Conservation (phyloP, 2,329 filamentous ascomycete genomes). For the Talaromyces sp. region DNA sequence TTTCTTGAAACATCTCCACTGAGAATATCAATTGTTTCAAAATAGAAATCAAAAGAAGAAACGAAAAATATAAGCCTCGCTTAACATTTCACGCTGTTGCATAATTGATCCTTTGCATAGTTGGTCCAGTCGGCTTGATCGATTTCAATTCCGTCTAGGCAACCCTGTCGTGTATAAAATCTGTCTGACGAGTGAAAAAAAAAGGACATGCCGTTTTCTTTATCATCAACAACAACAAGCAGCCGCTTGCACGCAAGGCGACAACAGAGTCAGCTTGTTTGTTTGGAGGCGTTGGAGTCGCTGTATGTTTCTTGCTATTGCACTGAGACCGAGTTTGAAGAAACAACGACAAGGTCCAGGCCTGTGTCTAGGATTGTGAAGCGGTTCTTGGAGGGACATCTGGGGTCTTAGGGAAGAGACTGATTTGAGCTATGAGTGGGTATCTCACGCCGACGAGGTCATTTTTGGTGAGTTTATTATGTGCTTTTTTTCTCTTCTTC, state of each 20-base stretch:
- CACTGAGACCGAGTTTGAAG: background rate
- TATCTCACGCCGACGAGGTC: constrained; percentile 5
- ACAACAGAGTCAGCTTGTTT: background rate
- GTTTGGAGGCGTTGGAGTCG: background rate
- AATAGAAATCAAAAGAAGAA: too few relatives aligned
- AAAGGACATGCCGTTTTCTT: background rate
- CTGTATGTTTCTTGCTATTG: background rate
- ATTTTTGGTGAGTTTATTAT: background rate
- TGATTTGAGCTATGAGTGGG: background rate
- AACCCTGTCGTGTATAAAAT: background rate
- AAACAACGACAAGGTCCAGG: background rate
- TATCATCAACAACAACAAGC: background rate
- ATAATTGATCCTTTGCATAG: too few relatives aligned
- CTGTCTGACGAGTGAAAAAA: background rate
- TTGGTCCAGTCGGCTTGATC: too few relatives aligned
- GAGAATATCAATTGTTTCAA: background rate
- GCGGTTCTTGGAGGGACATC: background rate
- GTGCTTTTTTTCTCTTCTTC: background rate
- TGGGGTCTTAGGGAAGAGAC: background rate
- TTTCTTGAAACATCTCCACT: background rate
- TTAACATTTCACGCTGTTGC: too few relatives aligned
- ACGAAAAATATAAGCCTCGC: too few relatives aligned
- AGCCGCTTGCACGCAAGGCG: background rate
- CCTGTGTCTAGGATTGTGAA: background rate
- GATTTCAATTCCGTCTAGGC: background rate